phyloP scores from a whole-genome alignment of 1,284 basidiomycete genomes.

The Earliella scabrosa region DNA sequence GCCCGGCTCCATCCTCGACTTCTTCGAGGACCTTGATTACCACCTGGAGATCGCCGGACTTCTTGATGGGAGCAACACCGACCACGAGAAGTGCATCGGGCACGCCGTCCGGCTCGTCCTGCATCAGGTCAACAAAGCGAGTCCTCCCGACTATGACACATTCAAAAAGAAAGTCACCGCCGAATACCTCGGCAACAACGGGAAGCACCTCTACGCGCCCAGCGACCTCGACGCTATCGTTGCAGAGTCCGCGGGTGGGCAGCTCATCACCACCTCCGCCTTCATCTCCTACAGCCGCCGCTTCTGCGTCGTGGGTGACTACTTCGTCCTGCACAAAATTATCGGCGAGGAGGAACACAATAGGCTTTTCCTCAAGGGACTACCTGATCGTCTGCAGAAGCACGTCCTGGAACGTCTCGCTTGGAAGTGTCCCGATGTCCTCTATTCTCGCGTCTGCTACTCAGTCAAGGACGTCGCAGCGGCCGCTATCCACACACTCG shows the following conservation, averaged over 20 bases:
- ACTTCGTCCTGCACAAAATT: slow-evolving; percentile 1
- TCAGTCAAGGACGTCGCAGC: neutral
- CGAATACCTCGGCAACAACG: slow-evolving; percentile 7
- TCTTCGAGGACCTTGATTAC: slow-evolving; percentile 13
- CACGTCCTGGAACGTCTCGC: neutral
- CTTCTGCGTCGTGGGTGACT: slow-evolving; percentile 2
- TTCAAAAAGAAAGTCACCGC: slow-evolving; percentile 6
- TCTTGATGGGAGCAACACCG: neutral
- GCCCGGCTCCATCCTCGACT: slow-evolving; percentile 5
- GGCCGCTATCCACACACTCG: slow-evolving; percentile 3
- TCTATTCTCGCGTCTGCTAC: neutral
- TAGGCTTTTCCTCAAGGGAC: slow-evolving; percentile 5
- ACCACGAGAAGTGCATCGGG: neutral
- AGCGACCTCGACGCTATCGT: slow-evolving; percentile 6
- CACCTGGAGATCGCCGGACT: neutral
- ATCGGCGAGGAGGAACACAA: slow-evolving; percentile 4
- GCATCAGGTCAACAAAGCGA: neutral
- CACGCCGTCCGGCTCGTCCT: slow-evolving; percentile 4
- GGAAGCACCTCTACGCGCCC: neutral
- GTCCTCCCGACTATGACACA: neutral
- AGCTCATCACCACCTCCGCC: neutral
- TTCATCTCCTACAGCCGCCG: slow-evolving; percentile 8
- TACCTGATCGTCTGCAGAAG: neutral
- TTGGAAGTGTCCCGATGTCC: slow-evolving; percentile 3
- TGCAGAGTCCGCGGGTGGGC: neutral